Conservation (phyloP, 257 asterid genomes). For the Scutellaria galericulata region DNA sequence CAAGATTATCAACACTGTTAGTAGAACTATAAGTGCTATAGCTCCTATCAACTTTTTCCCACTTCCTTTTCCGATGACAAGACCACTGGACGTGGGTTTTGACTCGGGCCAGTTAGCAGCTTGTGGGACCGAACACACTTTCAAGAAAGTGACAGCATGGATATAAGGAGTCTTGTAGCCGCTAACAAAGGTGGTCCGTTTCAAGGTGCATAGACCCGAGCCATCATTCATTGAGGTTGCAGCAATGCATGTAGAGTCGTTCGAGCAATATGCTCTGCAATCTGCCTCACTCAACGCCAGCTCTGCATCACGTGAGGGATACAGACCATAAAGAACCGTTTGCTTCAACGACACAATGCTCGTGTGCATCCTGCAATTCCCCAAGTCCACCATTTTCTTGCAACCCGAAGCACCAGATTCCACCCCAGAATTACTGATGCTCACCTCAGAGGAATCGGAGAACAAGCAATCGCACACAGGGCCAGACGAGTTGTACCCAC, state of each 20-base stretch:
- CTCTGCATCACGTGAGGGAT: constrained; percentile 59
- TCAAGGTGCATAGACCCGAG: constrained; percentile 60
- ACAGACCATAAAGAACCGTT: constrained; percentile 68
- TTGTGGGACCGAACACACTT: constrained; percentile 63
- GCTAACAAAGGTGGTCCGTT: constrained; percentile 53
- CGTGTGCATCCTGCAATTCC: constrained; percentile 57
- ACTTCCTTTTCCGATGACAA: constrained; percentile 34
- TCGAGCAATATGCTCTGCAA: constrained; percentile 55
- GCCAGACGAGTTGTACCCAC: constrained; percentile 60
- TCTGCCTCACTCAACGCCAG: constrained; percentile 56
- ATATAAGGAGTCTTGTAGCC: constrained; percentile 55
- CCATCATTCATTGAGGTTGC: constrained; percentile 71
- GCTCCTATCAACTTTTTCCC: constrained; percentile 45
- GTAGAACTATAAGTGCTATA: constrained; percentile 47
- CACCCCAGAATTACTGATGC: constrained; percentile 28
- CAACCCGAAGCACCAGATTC: constrained; percentile 49
- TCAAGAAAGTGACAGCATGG: constrained; percentile 59
- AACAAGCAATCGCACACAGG: constrained; percentile 62
- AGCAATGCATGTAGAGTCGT: constrained; percentile 58
- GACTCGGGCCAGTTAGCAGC: constrained; percentile 46
- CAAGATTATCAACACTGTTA: constrained; percentile 47
- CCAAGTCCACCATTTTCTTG: constrained; percentile 62
- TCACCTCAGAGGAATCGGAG: constrained; percentile 38
- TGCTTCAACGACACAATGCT: constrained; percentile 54
- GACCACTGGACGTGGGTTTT: constrained; percentile 31